Conservation (phyloP, 371 early-diverging fungal species). For the Mucor circinelloides region DNA sequence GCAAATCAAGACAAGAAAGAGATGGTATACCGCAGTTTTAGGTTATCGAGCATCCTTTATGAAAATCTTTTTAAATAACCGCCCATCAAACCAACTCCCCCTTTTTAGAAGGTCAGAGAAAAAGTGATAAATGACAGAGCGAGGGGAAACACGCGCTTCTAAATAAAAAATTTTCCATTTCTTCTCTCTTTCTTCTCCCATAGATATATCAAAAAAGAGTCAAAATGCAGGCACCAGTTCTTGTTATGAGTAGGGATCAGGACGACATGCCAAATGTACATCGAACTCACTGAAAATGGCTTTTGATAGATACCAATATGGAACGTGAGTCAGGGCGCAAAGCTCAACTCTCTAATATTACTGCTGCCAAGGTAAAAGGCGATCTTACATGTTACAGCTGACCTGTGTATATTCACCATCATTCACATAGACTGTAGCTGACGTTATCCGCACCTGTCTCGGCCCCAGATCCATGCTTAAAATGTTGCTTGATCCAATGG, state of each 20-base stretch:
- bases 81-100: not conserved
- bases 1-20: not conserved
- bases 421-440: constrained; percentile 84
- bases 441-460: constrained; percentile 98
- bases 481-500: constrained; percentile 99
- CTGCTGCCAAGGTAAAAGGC: constrained; percentile 87
- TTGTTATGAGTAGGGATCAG: constrained; percentile 68
- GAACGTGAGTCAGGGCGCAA: constrained; percentile 96
- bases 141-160: constrained; percentile 9
- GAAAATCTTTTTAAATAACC: not conserved
- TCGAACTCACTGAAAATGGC: not conserved
- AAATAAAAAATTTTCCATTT: constrained; percentile 10
- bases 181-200: not conserved
- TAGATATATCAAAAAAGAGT: not conserved
- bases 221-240: constrained; percentile 63
- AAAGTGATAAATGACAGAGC: constrained; percentile 2
- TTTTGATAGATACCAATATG: constrained; percentile 88
- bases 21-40: not conserved
- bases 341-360: constrained; percentile 97
- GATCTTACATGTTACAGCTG: not conserved
- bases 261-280: not conserved
- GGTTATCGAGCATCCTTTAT: not conserved
- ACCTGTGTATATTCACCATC: not conserved
- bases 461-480: constrained; percentile 99
- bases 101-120: constrained; percentile 10